Evolutionary conservation across 176 grass and related monocot species (phyloP), one percentile per base, ranked within the genome.

Genomic region (Oryza meridionalis): DNA sequence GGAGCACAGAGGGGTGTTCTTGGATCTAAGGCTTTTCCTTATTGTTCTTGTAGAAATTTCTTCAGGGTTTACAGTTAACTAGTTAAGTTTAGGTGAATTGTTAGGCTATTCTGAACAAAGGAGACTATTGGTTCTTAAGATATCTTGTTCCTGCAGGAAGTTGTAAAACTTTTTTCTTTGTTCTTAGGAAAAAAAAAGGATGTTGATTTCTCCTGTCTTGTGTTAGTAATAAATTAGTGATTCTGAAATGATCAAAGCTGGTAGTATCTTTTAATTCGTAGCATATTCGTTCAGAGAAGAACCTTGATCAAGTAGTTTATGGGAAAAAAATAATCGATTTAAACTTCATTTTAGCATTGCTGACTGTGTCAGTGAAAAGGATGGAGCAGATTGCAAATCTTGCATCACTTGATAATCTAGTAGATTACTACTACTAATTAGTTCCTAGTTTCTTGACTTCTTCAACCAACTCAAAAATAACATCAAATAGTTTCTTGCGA

Each of bases 31-130:
- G 27, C 11, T 70, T 38, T 40, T 13, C 31, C 42, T n/a, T 73
- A 42, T 31, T 33, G 47, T 55, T 59, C 13, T n/a, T 22, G 17
- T 7, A 3, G 25, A 33, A 22, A 46, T 87, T 33, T 61, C 6
- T 25, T 32, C 15, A 51, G 59, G 15, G 4, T 42, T 53, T 65
- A 1, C 3, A 9, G 55, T 9, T 61, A 13, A 50, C 29, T 27
- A 67, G 51, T 55, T 55, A 55, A 55, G 51, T 70, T 87, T 32
- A 12, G 69, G 22, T 63, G 61, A 58, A 19, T 75, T 61, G n/a
- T 50, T 63, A 17, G 22, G 17, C 4, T 72, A 7, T 26, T 63
- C 8, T 70, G 72, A 35, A 70, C 27, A 77, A 77, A 27, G 16
- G 5, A 3, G 9, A 19, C 42, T 47, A 76, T 61, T 13, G 11